Base-by-base conservation (phyloP, 768 basidiomycete species). In the Amanita inopinata region DNA sequence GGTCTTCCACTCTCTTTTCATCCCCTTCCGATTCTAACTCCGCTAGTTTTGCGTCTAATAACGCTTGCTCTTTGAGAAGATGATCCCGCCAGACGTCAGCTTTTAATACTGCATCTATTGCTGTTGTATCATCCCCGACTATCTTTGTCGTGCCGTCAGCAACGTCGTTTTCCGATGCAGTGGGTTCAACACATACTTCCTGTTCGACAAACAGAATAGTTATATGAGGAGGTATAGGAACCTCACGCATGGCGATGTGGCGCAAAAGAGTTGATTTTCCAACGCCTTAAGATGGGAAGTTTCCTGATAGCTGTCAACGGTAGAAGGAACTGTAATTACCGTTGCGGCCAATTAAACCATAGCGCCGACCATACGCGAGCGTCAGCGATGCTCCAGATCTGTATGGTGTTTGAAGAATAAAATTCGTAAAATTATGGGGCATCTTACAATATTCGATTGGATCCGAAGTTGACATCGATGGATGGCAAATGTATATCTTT, bases 51-150 rank as follows among this genome's bases (percentile, higher is more conserved):
- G 72, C 73, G 53, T 93, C 92, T 33, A 97, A 67, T 15, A 70
- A 62, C 0, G 63, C 63, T 60, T 98, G 93, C 55, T 99, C 91
- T 43, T 80, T 83, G 38, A 96, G 62, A 12, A 97, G 69, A 50
- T 89, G 85, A 54, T 94, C 92, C 57, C 94, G 74, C 91, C 96
- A 98, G 23, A 99, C 96, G 57, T 99, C 96, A n/a, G 96, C 96
- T 60, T 93, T 91, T n/a, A 99, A 71, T 15, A 99, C 96, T 1
- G 93, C 92, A 15, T 92, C 86, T 32, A 99, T 70, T 2, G 96
- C 96, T 1, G 69, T 66, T 0, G 92, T 98, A 50, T 93, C 92
- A 59, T 98, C 94, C 23, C 94, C 96, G 42, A 90, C 58, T 51
- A 97, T 85, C 87, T 92, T 42, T 14, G 31, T 11, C 36, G 11